These are phyloP conservation scores for Psilocybe sp. DNA, from an alignment of 768 basidiomycete genomes.

Conservation along the genomic window DNA sequence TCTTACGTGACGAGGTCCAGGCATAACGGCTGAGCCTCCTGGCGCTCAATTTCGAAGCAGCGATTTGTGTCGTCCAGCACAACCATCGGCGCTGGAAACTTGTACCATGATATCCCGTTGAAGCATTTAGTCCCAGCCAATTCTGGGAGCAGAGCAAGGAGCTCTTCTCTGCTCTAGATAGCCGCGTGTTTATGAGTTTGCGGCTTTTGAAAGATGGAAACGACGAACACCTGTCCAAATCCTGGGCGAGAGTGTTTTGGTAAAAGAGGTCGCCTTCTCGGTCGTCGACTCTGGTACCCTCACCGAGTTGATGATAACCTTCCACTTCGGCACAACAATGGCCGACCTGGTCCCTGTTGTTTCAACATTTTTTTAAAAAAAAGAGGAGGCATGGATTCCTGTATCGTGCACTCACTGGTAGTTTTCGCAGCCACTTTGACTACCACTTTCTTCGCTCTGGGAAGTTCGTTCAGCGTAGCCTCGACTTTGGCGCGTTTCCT, in stretches of 20 bases:
- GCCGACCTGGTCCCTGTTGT: no score
- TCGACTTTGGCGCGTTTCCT: not conserved
- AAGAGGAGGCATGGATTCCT: not conserved
- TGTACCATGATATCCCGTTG: constrained; percentile 25
- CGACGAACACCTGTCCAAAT: constrained; percentile 27
- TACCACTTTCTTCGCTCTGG: not conserved
- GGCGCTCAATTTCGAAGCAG: constrained; percentile 15
- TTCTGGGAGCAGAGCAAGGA: constrained; percentile 28
- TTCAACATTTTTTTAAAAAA: no score
- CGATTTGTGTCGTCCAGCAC: constrained; percentile 21
- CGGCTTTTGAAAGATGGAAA: not conserved
- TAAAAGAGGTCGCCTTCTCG: not conserved
- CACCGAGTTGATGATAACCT: not conserved
- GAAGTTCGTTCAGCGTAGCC: not conserved
- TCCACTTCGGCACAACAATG: no score
- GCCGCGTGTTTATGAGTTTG: not conserved
- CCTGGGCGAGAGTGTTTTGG: constrained; percentile 13
- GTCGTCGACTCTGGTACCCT: not conserved
- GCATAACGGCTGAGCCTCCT: constrained; percentile 12
- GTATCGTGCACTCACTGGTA: not conserved
- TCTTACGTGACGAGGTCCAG: constrained; percentile 22
- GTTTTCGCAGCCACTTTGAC: not conserved
- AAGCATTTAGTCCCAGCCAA: constrained; percentile 19
- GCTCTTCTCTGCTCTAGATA: constrained; percentile 25
- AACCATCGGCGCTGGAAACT: constrained; percentile 26